Percentiles rank a stretch among this genome's conserved stretches.
Conservation (phyloP, 371 early-diverging fungal species). For the Apophysomyces variabilis region DNA sequence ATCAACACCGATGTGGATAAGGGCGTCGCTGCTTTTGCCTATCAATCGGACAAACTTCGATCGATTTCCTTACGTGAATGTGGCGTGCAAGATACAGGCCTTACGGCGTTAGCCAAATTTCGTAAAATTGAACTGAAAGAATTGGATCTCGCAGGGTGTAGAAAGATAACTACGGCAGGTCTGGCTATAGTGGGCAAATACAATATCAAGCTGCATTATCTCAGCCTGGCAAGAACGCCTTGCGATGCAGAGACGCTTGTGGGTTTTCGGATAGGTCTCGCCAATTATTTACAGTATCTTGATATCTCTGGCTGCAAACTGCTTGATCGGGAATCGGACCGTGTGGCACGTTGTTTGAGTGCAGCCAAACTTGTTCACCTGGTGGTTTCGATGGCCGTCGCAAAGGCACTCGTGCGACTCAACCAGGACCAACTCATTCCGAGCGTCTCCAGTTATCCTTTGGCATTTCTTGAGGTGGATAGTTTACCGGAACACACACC, state of each 20-base stretch:
- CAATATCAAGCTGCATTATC: slow-evolving; percentile 25
- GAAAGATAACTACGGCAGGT: slow-evolving; percentile 23
- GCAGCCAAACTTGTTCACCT: slow-evolving; percentile 17
- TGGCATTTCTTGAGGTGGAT: slow-evolving; percentile 20
- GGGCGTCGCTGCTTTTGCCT: slow-evolving; percentile 36
- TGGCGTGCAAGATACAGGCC: slow-evolving; percentile 29
- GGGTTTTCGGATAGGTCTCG: slow-evolving; percentile 12
- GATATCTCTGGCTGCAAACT: slow-evolving; percentile 21
- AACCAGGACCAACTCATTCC: not conserved
- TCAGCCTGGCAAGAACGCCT: slow-evolving; percentile 20
- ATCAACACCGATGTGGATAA: slow-evolving; percentile 18
- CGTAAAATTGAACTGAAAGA: slow-evolving; percentile 31
- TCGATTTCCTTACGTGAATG: slow-evolving; percentile 29
- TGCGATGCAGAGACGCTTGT: slow-evolving; percentile 1
- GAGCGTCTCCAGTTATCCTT: not conserved
- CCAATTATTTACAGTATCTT: slow-evolving; percentile 22
- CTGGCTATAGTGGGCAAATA: slow-evolving; percentile 28
- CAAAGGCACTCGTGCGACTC: slow-evolving; percentile 7
- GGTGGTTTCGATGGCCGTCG: slow-evolving; percentile 22
- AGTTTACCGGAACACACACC: slow-evolving; percentile 25
- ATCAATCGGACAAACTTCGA: slow-evolving; percentile 25
- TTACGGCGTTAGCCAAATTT: slow-evolving; percentile 39
- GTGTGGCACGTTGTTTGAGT: slow-evolving; percentile 12
- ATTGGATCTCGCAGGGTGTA: slow-evolving; percentile 38
- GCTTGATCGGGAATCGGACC: slow-evolving; percentile 10